Base-by-base conservation (phyloP, 345 rosid genomes). In the Bruguiera gymnorhiza region DNA sequence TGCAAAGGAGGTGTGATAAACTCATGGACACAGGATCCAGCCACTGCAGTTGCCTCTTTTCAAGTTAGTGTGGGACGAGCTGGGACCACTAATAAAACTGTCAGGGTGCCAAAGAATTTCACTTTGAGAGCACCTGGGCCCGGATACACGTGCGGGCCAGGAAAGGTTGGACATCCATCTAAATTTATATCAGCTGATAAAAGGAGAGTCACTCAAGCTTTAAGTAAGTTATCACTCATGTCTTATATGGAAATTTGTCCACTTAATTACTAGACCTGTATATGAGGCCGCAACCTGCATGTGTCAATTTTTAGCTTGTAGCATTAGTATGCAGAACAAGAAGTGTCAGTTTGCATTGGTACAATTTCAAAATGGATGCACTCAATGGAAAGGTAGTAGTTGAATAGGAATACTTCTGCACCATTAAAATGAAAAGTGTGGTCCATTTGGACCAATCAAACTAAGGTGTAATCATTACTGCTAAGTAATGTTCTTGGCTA, bases 61-160 rank as follows among this genome's bases (percentile, higher is more conserved):
- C 79, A 76, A 67, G 54, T 76, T 46, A 76, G 79, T 66, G 79
- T 76, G 6, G 79, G 79, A 60, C 75, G 65, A 46, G 79, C 79
- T 60, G 79, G 79, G 66, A 76, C 79, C 60, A 61, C 75, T 16
- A 76, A 71, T 65, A 76, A 67, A 62, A 76, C 79, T 43, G 79
- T 76, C 1, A 66, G 79, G 52, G 70, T 76, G 60, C 79, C 79
- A 1, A 76, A 76, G 69, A 76, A 76, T 58, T 70, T 76, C 79
- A 76, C 79, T 29, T 43, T 76, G 75, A 71, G 24, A 66, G 75
- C 75, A 54, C 79, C 79, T 3, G 79, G 79, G 55, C 79, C 79
- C 55, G 79, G 79, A 60, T 76, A 76, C 37, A 76, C 79, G 32
- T 76, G 79, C 55, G 75, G 79, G 11, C 79, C 79, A 4, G 79